Conservation (phyloP, 1,284 basidiomycete genomes). For the Ceraceosorus guamensis region DNA sequence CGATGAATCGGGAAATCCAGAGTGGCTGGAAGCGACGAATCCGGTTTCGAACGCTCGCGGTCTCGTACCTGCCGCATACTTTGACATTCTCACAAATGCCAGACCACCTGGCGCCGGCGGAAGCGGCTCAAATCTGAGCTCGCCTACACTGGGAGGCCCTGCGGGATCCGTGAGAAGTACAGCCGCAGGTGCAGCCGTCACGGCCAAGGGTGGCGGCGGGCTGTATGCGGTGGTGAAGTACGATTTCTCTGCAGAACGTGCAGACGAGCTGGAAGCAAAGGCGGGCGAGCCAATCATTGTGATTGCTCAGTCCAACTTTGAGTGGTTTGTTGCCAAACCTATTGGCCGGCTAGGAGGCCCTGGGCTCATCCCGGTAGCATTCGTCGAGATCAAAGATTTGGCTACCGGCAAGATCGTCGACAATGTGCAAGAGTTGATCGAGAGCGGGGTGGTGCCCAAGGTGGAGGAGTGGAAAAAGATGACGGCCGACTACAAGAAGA, state of each 20-base stretch:
- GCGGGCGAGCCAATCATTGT: conserved; percentile 82
- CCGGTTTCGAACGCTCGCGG: conserved; percentile 85
- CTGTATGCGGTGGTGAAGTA: conserved; percentile 87
- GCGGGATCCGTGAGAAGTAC: conserved; percentile 13
- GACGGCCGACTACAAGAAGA: conserved; percentile 90
- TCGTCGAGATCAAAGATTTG: conserved; percentile 92
- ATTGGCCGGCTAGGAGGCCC: conserved; percentile 89
- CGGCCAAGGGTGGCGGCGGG: conserved; percentile 40
- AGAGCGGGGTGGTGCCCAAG: conserved; percentile 75
- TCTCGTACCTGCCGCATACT: conserved; percentile 78
- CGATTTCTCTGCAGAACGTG: conserved; percentile 86
- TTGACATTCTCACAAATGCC: conserved; percentile 53
- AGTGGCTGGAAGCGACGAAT: conserved; percentile 55
- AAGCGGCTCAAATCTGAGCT: conserved; percentile 11
- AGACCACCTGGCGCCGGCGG: conserved; percentile 25
- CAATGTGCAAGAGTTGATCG: conserved; percentile 71
- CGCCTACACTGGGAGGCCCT: background rate
- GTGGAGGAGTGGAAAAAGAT: conserved; percentile 98
- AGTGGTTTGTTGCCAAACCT: conserved; percentile 67
- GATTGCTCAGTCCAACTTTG: conserved; percentile 41
- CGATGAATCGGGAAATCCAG: conserved; percentile 55
- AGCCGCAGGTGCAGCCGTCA: conserved; percentile 22
- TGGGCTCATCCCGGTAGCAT: conserved; percentile 90
- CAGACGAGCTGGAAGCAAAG: conserved; percentile 91
- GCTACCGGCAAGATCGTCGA: conserved; percentile 58